Conservation (phyloP, 73 alveolate species). For the Breviolum minutum region DNA sequence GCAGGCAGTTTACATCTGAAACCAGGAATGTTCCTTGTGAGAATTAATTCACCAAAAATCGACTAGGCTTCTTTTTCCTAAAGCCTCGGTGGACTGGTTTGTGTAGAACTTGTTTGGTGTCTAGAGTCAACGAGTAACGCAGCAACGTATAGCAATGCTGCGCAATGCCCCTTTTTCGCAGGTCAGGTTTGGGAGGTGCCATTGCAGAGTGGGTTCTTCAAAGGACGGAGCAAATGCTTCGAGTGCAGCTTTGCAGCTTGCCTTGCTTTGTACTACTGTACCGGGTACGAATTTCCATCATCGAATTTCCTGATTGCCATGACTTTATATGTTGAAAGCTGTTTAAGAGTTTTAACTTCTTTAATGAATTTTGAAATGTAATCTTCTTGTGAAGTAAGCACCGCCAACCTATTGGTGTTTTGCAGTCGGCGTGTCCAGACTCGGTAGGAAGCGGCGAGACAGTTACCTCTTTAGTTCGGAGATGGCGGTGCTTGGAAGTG, state of each 20-base stretch:
- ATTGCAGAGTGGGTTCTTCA: constrained; percentile 73
- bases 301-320: too few species aligned
- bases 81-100: too few species aligned
- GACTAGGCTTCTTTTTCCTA: too few species aligned
- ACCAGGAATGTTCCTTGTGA: too few species aligned
- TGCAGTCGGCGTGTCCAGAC: background rate
- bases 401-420: too few species aligned
- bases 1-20: too few species aligned
- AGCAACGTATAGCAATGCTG: background rate
- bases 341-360: too few species aligned
- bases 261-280: too few species aligned
- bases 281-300: too few species aligned
- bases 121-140: background rate
- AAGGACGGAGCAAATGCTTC: background rate
- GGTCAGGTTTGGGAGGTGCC: constrained; percentile 79
- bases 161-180: background rate
- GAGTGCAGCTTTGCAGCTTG: background rate
- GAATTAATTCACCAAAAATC: too few species aligned
- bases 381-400: background rate
- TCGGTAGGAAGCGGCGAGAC: constrained; percentile 37
- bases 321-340: too few species aligned
- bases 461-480: constrained; percentile 86
- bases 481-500: constrained; percentile 92
- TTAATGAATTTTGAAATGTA: background rate
- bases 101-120: background rate